Evolutionary conservation across 1,284 basidiomycete species (phyloP), one percentile per base, ranked within the genome.

Genomic region (Mycena citricolor): DNA sequence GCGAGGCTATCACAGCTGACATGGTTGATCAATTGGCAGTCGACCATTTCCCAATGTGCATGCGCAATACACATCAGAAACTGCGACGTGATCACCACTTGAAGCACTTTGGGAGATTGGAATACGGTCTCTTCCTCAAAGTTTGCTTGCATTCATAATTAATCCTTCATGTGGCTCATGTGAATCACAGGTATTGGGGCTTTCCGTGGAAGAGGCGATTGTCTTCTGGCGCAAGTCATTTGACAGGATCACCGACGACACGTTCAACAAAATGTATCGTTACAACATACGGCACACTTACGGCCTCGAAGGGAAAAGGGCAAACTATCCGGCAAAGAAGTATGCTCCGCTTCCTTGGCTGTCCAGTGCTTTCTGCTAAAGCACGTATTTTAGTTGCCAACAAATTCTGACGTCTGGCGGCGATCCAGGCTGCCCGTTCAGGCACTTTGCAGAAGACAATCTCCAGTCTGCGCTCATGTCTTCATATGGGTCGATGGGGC

Each of bases 201-300:
- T 99, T 38, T 90, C 94, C 0, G 82, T 99, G 39, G 95, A 99
- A 22, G 95, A 99, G 67, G 94, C 97, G 2, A 68, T 98, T 40
- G 68, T 82, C 6, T 99, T 98, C 68, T 99, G 97, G 97, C 76
- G 92, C 42, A 86, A 86, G 57, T 86, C 87, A 24, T 98, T 97
- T 63, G 70, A 66, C 49, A 76, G 70, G 26, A 81, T 90, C 46
- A 83, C 83, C 17, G 94, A 98, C 54, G 94, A 99, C 69, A 90
- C 94, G 66, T 99, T 99, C 71, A 94, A 94, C 71, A 99, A 99
- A 65, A 91, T 97, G 61, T 89, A 98, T 74, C 86, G 84, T 57
- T 99, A 99, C 68, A 99, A 99, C 58, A 94, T 99, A 57, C 84
- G 95, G 29, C 97, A 99, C 66, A 86, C 83, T 8, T 99, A 89